Evolutionary conservation across 129 eudicot species (phyloP).

Genomic region (Flaveria ramosissima): DNA sequence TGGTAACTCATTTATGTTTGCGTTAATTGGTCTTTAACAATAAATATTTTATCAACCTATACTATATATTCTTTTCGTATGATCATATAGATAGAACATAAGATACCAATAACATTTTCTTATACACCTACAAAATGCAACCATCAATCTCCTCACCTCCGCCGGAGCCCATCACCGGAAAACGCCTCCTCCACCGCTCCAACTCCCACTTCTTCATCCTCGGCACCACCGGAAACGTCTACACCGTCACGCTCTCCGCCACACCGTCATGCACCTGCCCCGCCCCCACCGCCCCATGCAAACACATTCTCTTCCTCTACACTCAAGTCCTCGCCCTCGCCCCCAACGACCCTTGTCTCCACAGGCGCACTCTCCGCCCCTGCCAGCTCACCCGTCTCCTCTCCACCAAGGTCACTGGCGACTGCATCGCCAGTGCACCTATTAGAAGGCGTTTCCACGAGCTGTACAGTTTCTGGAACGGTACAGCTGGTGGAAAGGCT

Average conservation of each 20-base stretch:
- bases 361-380: conserved; percentile 55
- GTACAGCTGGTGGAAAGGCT: too few relatives aligned
- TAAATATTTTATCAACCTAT: neutral
- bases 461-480: conserved; percentile 28
- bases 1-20: neutral
- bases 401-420: conserved; percentile 33
- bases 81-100: neutral
- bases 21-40: neutral
- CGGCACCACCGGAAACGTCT: conserved; percentile 80
- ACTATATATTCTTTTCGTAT: neutral
- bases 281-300: conserved; percentile 73
- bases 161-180: conserved; percentile 46
- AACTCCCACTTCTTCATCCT: conserved; percentile 60
- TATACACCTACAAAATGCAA: conserved; percentile 25
- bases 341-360: conserved; percentile 46
- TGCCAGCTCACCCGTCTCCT: conserved; percentile 61
- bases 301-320: conserved; percentile 74
- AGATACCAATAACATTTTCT: conserved; percentile 2
- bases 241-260: conserved; percentile 64
- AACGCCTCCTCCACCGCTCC: conserved; percentile 77
- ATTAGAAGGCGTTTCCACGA: conserved; percentile 56
- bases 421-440: conserved; percentile 40
- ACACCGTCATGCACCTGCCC: conserved; percentile 71
- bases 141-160: conserved; percentile 30
- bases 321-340: conserved; percentile 54